These are phyloP conservation scores for Globisporangium ultimum DNA, from an alignment of 352 stramenopile species.

Conservation along the genomic window DNA sequence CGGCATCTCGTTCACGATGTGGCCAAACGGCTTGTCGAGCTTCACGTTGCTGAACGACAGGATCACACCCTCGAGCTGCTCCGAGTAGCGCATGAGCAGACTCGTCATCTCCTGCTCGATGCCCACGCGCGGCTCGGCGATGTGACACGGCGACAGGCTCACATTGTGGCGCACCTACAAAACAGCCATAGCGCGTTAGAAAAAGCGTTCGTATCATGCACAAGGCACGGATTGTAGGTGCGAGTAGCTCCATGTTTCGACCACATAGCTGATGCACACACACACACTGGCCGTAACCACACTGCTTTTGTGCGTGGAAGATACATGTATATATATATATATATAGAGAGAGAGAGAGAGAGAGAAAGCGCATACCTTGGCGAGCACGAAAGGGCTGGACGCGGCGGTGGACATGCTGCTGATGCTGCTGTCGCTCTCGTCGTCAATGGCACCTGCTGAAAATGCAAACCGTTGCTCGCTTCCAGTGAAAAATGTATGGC, in stretches of 20 bases:
- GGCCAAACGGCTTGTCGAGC: slow-evolving; percentile 46
- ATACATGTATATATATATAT: too few relatives aligned
- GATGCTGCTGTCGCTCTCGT: background rate
- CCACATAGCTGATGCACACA: background rate
- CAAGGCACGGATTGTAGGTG: too few relatives aligned
- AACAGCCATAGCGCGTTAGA: too few relatives aligned
- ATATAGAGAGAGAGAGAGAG: background rate
- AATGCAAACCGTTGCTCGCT: slow-evolving; percentile 7
- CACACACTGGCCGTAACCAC: background rate
- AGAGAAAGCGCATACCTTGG: too few relatives aligned
- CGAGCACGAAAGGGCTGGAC: slow-evolving; percentile 13
- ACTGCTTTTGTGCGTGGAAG: background rate
- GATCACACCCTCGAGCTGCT: slow-evolving; percentile 65
- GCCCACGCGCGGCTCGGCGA: slow-evolving; percentile 54
- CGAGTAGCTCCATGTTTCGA: too few relatives aligned
- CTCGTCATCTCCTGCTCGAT: slow-evolving; percentile 74
- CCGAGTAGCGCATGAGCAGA: slow-evolving; percentile 81
- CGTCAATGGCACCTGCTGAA: background rate
- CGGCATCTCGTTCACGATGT: slow-evolving; percentile 84
- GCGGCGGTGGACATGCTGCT: background rate
- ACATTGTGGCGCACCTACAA: slow-evolving; percentile 55
- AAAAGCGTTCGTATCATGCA: too few relatives aligned
- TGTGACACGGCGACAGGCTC: slow-evolving; percentile 73
- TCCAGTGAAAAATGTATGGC: background rate
- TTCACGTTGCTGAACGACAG: slow-evolving; percentile 69